These are phyloP conservation scores for Apophysomyces sp. DNA, from an alignment of 371 early-diverging fungal species.

Conservation along the genomic window DNA sequence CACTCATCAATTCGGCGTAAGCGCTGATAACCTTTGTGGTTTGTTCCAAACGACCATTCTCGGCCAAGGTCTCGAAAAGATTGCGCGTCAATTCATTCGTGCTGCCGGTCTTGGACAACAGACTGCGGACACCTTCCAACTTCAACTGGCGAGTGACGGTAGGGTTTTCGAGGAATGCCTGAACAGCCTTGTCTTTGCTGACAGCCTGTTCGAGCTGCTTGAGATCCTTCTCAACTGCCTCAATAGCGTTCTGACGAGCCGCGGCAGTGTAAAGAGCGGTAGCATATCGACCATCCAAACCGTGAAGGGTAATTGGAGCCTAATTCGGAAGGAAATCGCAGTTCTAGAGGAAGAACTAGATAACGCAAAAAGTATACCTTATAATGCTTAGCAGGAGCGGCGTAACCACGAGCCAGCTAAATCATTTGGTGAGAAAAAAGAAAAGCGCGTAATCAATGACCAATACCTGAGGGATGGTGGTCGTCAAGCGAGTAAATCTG, in stretches of 20 bases:
- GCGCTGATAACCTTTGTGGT: slow-evolving; percentile 80
- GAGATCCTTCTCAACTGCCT: slow-evolving; percentile 88
- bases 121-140: slow-evolving; percentile 67
- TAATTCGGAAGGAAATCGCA: slow-evolving; percentile 18
- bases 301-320: slow-evolving; percentile 86
- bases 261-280: slow-evolving; percentile 97
- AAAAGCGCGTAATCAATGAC: too few relatives aligned
- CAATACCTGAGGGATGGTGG: slow-evolving; percentile 46
- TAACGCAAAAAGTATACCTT: slow-evolving; percentile 42
- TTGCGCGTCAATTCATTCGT: slow-evolving; percentile 82
- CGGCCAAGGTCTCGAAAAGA: slow-evolving; percentile 88
- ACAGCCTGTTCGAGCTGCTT: slow-evolving; percentile 64
- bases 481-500: slow-evolving; percentile 49
- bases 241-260: slow-evolving; percentile 78
- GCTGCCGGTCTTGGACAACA: slow-evolving; percentile 64
- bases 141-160: slow-evolving; percentile 78
- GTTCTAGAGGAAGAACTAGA: not conserved
- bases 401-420: slow-evolving; percentile 60
- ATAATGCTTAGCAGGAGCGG: slow-evolving; percentile 45
- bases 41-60: slow-evolving; percentile 91
- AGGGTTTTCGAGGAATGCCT: slow-evolving; percentile 84
- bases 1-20: slow-evolving; percentile 85
- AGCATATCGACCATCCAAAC: slow-evolving; percentile 97
- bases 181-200: slow-evolving; percentile 73
- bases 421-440: slow-evolving; percentile 2